Evolutionary conservation across 2,329 filamentous ascomycete species (phyloP).

Genomic region (Fusarium verticillioides): DNA sequence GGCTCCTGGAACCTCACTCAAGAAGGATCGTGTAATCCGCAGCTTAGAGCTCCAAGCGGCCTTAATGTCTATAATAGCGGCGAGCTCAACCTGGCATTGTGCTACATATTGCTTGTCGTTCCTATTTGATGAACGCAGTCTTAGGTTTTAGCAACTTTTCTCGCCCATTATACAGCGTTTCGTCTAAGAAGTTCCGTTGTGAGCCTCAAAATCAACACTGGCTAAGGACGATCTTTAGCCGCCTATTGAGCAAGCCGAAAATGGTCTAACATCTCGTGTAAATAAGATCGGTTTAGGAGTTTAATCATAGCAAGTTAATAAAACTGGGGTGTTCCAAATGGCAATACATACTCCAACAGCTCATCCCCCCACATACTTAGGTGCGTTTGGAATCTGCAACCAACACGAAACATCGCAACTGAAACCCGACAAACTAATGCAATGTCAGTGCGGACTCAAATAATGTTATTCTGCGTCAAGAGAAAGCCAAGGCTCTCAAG

Average conservation of each 20-base stretch:
- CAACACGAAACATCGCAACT: constrained; percentile 28
- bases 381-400: constrained; percentile 23
- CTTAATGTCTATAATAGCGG: background rate
- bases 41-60: background rate
- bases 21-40: background rate
- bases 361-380: background rate
- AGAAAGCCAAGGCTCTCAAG: background rate
- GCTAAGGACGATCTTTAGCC: background rate
- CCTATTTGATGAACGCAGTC: background rate
- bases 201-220: background rate
- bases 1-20: background rate
- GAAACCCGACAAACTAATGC: background rate
- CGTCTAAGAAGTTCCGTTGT: background rate
- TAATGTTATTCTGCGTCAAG: background rate
- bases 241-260: background rate
- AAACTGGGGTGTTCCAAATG: constrained; percentile 1
- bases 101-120: background rate
- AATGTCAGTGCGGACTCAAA: background rate
- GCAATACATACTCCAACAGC: background rate
- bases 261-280: background rate
- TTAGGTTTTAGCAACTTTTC: background rate
- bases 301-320: background rate
- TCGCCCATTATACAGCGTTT: background rate
- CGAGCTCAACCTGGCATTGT: background rate
- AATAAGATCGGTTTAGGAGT: background rate